phyloP scores from a whole-genome alignment of 2,329 filamentous ascomycete species.

The Ascochyta clinopodiicola region DNA sequence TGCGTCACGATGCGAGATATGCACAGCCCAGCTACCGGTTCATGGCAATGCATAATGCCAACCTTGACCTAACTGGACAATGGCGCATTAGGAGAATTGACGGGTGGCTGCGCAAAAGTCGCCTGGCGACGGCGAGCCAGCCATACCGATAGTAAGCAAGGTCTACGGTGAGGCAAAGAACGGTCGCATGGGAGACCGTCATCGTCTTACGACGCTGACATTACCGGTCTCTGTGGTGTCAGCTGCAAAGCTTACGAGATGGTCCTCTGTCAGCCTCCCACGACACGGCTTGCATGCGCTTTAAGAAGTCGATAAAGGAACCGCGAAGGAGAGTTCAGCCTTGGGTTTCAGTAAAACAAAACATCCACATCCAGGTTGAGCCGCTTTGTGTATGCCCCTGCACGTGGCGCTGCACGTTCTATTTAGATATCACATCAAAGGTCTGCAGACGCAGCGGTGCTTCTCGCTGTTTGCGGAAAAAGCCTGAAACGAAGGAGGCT shows the following conservation, averaged over 20 bases:
- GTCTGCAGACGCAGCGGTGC: not conserved
- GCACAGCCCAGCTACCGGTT: too few relatives aligned
- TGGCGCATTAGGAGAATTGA: not conserved
- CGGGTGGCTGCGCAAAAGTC: not conserved
- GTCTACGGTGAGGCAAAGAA: not conserved
- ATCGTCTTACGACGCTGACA: slow-evolving; percentile 2
- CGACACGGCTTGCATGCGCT: not conserved
- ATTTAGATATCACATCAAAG: not conserved
- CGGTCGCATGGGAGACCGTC: not conserved
- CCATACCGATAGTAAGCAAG: not conserved
- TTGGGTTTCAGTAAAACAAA: not conserved
- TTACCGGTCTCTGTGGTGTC: not conserved
- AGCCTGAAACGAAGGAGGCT: not conserved
- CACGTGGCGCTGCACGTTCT: not conserved
- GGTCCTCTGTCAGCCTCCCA: not conserved
- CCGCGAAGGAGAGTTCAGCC: not conserved
- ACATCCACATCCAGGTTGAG: not conserved
- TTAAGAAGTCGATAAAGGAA: not conserved
- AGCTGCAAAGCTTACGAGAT: not conserved
- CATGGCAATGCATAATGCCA: not conserved
- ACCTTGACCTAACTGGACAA: not conserved
- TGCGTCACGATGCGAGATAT: not conserved
- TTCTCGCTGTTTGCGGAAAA: not conserved
- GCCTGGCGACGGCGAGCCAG: not conserved
- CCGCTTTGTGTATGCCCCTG: not conserved